Evolutionary conservation across 148 eudicot species (phyloP).

Genomic region (Silene latifolia): DNA sequence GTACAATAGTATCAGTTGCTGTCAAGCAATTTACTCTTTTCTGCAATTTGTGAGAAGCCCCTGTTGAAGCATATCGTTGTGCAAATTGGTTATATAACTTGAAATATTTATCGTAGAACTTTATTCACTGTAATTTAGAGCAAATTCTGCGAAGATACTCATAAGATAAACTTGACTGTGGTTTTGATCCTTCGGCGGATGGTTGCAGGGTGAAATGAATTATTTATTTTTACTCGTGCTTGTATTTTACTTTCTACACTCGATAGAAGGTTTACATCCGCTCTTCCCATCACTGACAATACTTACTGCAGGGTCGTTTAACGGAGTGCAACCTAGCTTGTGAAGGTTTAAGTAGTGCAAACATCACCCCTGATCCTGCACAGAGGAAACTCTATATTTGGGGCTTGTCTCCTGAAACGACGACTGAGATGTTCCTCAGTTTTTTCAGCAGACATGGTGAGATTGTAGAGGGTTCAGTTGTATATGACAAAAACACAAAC

Average conservation of each 20-base stretch:
- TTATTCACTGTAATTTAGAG: neutral
- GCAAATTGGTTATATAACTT: neutral
- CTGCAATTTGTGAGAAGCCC: neutral
- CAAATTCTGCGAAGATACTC: neutral
- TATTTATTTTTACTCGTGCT: neutral
- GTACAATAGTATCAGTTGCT: too few species aligned
- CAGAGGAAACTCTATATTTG: constrained; percentile 64
- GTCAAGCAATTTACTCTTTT: too few species aligned
- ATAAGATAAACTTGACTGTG: neutral
- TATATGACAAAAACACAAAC: constrained; percentile 58
- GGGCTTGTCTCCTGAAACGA: constrained; percentile 58
- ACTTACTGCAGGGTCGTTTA: constrained; percentile 51
- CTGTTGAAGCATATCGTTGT: neutral
- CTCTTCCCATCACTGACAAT: neutral
- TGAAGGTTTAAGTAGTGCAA: constrained; percentile 50
- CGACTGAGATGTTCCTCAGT: constrained; percentile 55
- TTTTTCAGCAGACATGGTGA: constrained; percentile 58
- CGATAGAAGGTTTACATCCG: neutral
- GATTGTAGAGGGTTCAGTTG: constrained; percentile 75
- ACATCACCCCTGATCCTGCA: constrained; percentile 44
- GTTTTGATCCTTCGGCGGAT: neutral
- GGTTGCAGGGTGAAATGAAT: too few species aligned
- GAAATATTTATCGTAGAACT: neutral
- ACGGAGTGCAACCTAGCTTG: constrained; percentile 63
- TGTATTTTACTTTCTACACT: neutral